Evolutionary conservation across 1,284 basidiomycete species (phyloP).

Genomic region (Heliocybe sulcata): DNA sequence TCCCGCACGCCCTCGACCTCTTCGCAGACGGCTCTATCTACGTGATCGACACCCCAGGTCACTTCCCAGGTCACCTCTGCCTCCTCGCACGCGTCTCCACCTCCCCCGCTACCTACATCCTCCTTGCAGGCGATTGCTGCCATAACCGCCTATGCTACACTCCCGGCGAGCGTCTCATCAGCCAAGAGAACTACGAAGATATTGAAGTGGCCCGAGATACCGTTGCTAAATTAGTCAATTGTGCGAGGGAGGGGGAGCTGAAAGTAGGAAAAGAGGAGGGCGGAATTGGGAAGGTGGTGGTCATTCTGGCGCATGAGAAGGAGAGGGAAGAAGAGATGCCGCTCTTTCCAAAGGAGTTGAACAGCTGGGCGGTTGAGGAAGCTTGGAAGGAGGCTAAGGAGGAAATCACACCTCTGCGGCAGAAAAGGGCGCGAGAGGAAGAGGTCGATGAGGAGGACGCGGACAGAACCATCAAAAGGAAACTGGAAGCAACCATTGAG

Average conservation of each 20-base stretch:
- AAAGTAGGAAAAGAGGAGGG: neutral
- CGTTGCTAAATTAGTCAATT: neutral
- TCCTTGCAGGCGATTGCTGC: neutral
- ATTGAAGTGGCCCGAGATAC: neutral
- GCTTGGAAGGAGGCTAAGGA: neutral
- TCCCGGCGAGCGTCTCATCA: neutral
- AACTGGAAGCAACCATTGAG: too few species aligned
- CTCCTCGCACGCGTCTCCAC: neutral
- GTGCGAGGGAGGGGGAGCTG: constrained; percentile 6
- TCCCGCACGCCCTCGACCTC: neutral
- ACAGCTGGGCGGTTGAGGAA: constrained; percentile 9
- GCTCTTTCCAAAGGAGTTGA: constrained; percentile 10
- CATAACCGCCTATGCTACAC: neutral
- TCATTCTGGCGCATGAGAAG: constrained; percentile 12
- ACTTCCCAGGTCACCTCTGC: neutral
- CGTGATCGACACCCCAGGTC: neutral
- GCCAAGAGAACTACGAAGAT: neutral
- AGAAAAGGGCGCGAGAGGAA: too few species aligned
- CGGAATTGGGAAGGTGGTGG: neutral
- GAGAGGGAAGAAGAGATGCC: constrained; percentile 14
- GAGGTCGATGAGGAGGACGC: too few species aligned
- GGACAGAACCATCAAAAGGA: too few species aligned
- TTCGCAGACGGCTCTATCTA: neutral
- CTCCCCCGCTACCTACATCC: neutral
- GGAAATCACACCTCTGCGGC: neutral